A percentile compares a stretch with the other conserved stretches of the same genome.
Evolutionary conservation across 2,329 filamentous ascomycete genomes (phyloP).

Genomic region (Onygenales sp.): DNA sequence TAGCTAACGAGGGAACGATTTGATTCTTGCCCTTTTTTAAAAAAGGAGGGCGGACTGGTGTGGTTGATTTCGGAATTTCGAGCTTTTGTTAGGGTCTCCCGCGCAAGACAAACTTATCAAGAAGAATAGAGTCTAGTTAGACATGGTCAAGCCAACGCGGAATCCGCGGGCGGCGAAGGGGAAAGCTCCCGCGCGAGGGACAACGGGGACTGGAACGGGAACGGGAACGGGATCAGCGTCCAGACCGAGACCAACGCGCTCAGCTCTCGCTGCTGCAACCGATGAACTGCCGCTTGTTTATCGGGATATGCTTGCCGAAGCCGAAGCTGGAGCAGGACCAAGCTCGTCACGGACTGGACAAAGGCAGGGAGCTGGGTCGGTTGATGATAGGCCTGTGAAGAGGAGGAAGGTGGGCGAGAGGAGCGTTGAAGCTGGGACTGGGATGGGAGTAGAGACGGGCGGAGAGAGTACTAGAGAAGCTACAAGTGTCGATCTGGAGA

Average conservation of each 20-base stretch:
- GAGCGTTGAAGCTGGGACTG: not conserved
- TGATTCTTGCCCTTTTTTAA: too few relatives aligned
- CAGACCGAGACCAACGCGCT: not conserved
- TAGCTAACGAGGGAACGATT: too few relatives aligned
- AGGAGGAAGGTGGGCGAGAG: slow-evolving; percentile 14
- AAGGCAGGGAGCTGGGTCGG: not conserved
- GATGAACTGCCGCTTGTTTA: slow-evolving; percentile 33
- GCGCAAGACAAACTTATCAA: not conserved
- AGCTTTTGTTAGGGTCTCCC: too few relatives aligned
- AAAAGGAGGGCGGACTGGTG: too few relatives aligned
- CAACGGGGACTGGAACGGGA: not conserved
- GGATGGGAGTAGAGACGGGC: slow-evolving; percentile 8
- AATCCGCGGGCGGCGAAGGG: not conserved
- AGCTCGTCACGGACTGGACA: not conserved
- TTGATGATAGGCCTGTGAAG: slow-evolving; percentile 7
- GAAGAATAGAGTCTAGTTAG: too few relatives aligned
- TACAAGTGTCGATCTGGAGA: slow-evolving; percentile 1
- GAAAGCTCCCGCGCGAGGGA: not conserved
- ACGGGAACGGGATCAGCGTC: not conserved
- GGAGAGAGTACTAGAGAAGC: not conserved
- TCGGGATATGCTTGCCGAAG: slow-evolving; percentile 37
- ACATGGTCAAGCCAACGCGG: not conserved
- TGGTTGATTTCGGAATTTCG: too few relatives aligned
- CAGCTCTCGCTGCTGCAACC: not conserved
- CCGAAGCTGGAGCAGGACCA: slow-evolving; percentile 8